Evolutionary conservation across 176 grass and related monocot genomes (phyloP), one percentile per base, ranked within the genome.

Genomic region (Ensete glaucum): DNA sequence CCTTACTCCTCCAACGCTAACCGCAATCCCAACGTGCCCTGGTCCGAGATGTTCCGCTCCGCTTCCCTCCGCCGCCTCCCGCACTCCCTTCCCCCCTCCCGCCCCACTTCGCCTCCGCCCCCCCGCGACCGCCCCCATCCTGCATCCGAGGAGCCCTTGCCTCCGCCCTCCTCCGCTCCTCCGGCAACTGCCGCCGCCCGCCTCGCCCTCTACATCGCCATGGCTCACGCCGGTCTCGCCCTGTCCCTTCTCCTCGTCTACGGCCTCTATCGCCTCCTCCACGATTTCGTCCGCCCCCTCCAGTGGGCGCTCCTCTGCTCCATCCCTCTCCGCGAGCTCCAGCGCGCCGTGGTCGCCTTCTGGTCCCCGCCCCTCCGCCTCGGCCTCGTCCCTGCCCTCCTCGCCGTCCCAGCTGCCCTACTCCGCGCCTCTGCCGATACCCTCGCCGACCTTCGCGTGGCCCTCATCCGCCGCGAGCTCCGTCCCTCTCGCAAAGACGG

Each of bases 251-350:
- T 99, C 17, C 87, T 89, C 11, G 80, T 94, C 34, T 99, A 99
- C 76, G 88, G 95, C 15, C 82, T 99, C 73, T 93, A 89, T 73
- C 54, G 73, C 19, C 95, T 99, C 25, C 88, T 99, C 17, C 79
- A 91, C 54, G 95, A 99, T 82, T 99, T 99, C 90, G 82, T 99
- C 71, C 88, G 95, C n/a, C 95, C 95, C 64, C 86, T 99, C 80
- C 88, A 85, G 76, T 91, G 95, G 95, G 95, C 95, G 64, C 81
- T 99, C 64, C 88, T 99, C 76, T 99, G 95, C 88, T 99, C 95
- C 29, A 85, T 99, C 72, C 90, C 95, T 53, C 95, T 99, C 68
- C 88, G 95, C 0, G 86, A 94, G 88, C 88, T 92, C 50, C 90
- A 94, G 80, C 81, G 53, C 73, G 84, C 88, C 52, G 83, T 99